Base-by-base conservation (phyloP, 129 eudicot species). In the Saposhnikovia divaricata region DNA sequence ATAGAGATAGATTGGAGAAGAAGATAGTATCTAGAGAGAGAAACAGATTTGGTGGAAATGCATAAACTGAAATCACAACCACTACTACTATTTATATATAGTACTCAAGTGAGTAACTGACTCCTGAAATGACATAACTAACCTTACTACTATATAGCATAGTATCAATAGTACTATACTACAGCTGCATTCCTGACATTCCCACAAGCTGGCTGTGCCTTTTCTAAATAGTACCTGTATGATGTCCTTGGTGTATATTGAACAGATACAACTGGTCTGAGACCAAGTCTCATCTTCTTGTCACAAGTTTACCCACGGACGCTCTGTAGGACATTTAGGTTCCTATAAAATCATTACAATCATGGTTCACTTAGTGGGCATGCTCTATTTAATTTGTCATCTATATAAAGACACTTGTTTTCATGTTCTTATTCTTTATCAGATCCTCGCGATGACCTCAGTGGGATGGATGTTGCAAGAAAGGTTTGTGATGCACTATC, bases 381-480 rank as follows among this genome's bases (percentile, higher is more conserved):
- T 31, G 42, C 38, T 21, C 6, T 43, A 2, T 72, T 39, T 10
- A 14, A 14, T 11, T 4, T 10, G 40, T 19, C 9, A 19, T 72
- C 1, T 72, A 6, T 21, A 40, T 31, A 23, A 19, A 23, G 47
- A 68, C 70, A 53, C 76, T 79, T 66, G 77, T 23, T 31, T 47
- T 51, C 13, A 65, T 72, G 63, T n/a, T 83, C 43, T 4, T 76
- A 4, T 83, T 82, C 69, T 38, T 75, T 82, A 34, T 74, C 92
- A 95, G 98, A 92, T 90, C 98, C 98, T 80, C 97, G 98, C 63
- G 98, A 95, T 80, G 98, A 95, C 85, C 96, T 95, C 80, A 86
- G 98, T 25, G 98, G 98, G 74, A 92, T 88, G 97, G 98, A 95
- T 76, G 97, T 94, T 55, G 98, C 97, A 72, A 90, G 98, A 87